Evolutionary conservation across 2,329 filamentous ascomycete genomes (phyloP).

Genomic region (Fusarium sp.): DNA sequence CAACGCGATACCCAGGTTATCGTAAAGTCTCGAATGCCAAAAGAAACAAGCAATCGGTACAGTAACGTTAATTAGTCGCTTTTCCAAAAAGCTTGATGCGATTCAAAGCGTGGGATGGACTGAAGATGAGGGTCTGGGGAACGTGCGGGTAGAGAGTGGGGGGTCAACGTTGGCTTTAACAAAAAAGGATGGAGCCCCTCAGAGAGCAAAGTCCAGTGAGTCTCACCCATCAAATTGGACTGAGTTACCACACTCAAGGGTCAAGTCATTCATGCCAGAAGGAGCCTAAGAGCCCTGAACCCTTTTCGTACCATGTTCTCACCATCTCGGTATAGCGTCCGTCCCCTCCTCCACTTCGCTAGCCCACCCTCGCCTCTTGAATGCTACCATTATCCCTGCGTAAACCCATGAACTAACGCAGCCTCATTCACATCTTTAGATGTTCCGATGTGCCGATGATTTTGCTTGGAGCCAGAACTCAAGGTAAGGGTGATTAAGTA

Average conservation of each 20-base stretch:
- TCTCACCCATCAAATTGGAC: conserved; percentile 19
- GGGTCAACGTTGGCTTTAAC: conserved; percentile 37
- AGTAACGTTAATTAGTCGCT: conserved; percentile 15
- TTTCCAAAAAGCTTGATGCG: conserved; percentile 13
- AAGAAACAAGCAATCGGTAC: conserved; percentile 22
- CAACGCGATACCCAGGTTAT: not conserved
- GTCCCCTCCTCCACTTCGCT: conserved; percentile 35
- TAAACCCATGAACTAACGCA: conserved; percentile 36
- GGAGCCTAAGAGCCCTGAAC: conserved; percentile 35
- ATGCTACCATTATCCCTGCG: conserved; percentile 38
- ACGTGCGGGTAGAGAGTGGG: conserved; percentile 42
- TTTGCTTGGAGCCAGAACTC: not conserved
- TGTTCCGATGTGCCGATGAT: conserved; percentile 7
- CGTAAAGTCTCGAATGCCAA: conserved; percentile 12
- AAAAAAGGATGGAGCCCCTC: conserved; percentile 23
- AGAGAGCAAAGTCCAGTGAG: not conserved
- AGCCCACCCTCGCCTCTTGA: conserved; percentile 35
- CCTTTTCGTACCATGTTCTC: conserved; percentile 38
- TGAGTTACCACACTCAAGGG: not conserved
- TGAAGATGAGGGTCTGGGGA: conserved; percentile 36
- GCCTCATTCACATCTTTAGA: conserved; percentile 37
- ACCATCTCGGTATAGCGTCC: conserved; percentile 42
- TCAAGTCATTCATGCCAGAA: not conserved
- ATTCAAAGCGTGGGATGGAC: conserved; percentile 37
- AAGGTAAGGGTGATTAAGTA: not conserved